These are phyloP conservation scores for Smithsoniella earleae DNA, from an alignment of 163 green algal genomes.

Conservation along the genomic window DNA sequence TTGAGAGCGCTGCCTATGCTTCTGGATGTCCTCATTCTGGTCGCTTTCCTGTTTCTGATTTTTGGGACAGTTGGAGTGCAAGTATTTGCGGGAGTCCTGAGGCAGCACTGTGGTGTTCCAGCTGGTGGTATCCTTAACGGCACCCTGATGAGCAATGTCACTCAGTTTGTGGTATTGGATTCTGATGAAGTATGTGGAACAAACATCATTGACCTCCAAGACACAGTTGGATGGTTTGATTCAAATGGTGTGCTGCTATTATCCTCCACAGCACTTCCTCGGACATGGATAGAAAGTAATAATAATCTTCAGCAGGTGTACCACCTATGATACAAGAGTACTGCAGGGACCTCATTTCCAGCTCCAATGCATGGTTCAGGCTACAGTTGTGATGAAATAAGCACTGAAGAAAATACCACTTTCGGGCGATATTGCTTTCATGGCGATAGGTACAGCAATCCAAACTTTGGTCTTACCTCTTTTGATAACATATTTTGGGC, in stretches of 20 bases:
- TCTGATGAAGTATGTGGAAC: background rate
- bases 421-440: constrained; percentile 27
- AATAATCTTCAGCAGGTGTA: background rate
- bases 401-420: background rate
- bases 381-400: background rate
- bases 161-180: background rate
- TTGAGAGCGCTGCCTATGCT: constrained; percentile 47
- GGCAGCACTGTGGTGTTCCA: constrained; percentile 21
- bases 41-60: constrained; percentile 45
- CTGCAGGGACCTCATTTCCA: constrained; percentile 21
- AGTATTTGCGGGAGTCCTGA: constrained; percentile 39
- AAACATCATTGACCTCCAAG: background rate
- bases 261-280: background rate
- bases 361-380: background rate
- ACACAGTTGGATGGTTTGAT: constrained; percentile 3
- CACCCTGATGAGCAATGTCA: background rate
- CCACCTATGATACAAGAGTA: no score
- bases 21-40: constrained; percentile 42
- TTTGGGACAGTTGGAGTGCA: constrained; percentile 50
- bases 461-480: constrained; percentile 45
- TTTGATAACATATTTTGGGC: constrained; percentile 55
- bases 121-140: background rate
- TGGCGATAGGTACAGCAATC: constrained; percentile 42
- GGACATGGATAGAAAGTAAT: background rate
- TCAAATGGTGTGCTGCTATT: constrained; percentile 10